These are phyloP conservation scores for Malus hybrid DNA, from an alignment of 331 rosid genomes.

Conservation along the genomic window DNA sequence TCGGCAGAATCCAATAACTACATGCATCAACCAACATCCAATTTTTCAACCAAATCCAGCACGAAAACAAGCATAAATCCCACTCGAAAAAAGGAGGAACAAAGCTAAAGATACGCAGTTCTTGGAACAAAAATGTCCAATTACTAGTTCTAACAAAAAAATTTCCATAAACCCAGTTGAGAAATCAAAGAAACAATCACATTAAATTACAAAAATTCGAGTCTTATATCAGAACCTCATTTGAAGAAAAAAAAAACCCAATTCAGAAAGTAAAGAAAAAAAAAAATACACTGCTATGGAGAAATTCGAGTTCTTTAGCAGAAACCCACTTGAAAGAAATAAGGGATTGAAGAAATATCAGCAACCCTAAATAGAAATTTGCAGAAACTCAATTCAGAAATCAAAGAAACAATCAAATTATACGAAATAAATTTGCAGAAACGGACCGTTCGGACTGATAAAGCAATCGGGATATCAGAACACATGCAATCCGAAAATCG, in stretches of 20 bases:
- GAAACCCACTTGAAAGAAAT: neutral
- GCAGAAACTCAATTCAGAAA: neutral
- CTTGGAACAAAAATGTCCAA: neutral
- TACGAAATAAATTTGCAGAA: slow-evolving; percentile 23
- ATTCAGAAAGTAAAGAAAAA: no score
- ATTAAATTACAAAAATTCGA: no score
- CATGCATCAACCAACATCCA: neutral
- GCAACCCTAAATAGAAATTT: neutral
- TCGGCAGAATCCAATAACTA: neutral
- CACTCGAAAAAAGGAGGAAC: neutral
- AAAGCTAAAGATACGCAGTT: neutral
- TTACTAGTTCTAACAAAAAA: neutral
- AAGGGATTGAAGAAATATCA: neutral
- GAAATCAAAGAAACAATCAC: neutral
- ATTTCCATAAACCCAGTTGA: neutral
- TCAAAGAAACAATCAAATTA: neutral
- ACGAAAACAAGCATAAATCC: neutral
- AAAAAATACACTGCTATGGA: neutral
- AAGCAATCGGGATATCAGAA: slow-evolving; percentile 58
- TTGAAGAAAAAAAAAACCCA: no score
- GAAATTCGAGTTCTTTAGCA: neutral
- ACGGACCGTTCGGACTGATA: slow-evolving; percentile 33
- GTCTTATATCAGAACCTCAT: no score
- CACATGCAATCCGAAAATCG: slow-evolving; percentile 42
- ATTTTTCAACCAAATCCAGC: neutral